Evolutionary conservation across 2,329 filamentous ascomycete genomes (phyloP).

Genomic region (Leptographium procerum): DNA sequence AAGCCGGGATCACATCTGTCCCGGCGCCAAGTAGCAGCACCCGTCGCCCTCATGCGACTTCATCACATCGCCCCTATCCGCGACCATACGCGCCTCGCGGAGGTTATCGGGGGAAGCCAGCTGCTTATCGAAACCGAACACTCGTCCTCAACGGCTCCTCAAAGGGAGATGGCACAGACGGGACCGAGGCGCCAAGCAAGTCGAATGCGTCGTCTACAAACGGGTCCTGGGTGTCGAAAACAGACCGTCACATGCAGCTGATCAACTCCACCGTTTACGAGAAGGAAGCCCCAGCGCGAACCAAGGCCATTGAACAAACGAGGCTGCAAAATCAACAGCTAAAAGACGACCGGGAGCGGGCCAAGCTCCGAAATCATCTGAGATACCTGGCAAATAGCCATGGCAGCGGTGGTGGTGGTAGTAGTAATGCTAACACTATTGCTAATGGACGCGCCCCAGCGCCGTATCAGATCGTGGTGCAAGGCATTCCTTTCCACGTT

Average conservation of each 20-base stretch:
- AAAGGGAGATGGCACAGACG: conserved; percentile 16
- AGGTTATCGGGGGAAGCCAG: conserved; percentile 24
- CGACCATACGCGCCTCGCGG: conserved; percentile 14
- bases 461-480: conserved; percentile 51
- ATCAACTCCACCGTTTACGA: conserved; percentile 74
- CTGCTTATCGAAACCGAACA: conserved; percentile 36
- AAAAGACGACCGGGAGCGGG: conserved; percentile 46
- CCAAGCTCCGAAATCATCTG: conserved; percentile 40
- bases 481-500: conserved; percentile 64
- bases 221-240: conserved; percentile 56
- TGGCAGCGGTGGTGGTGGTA: conserved; percentile 16
- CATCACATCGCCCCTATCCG: conserved; percentile 16
- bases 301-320: conserved; percentile 62
- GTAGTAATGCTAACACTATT: not conserved
- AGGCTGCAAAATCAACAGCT: conserved; percentile 43
- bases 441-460: conserved; percentile 15
- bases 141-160: conserved; percentile 48
- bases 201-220: not conserved
- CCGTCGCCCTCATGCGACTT: conserved; percentile 11
- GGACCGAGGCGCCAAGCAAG: conserved; percentile 16
- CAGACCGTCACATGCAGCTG: conserved; percentile 66
- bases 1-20: conserved; percentile 26
- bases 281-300: conserved; percentile 56
- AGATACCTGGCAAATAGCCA: conserved; percentile 21
- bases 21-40: conserved; percentile 11